These are phyloP conservation scores for Aspergillus alliaceus DNA, from an alignment of 2,329 filamentous ascomycete genomes.

Conservation along the genomic window DNA sequence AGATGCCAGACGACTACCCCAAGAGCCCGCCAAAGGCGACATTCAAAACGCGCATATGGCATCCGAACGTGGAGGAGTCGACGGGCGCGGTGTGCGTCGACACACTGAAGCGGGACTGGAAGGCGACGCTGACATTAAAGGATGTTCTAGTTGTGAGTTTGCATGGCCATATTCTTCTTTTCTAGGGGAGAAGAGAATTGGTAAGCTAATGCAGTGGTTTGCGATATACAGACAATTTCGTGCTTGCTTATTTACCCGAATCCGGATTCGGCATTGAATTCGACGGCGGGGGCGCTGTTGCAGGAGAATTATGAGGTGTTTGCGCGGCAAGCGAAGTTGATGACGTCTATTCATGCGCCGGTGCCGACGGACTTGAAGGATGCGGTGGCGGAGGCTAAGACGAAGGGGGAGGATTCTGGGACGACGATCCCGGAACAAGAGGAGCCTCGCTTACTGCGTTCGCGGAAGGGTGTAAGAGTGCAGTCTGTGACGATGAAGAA, in stretches of 20 bases:
- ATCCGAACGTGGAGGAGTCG: constrained; percentile 64
- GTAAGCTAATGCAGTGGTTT: no score
- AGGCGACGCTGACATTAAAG: constrained; percentile 55
- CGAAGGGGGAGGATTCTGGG: constrained; percentile 51
- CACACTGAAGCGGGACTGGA: constrained; percentile 65
- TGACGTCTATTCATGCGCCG: constrained; percentile 62
- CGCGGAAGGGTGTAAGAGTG: constrained; percentile 15
- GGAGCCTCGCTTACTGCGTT: constrained; percentile 13
- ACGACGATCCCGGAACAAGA: constrained; percentile 27
- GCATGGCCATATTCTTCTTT: not conserved
- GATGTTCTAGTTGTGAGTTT: constrained; percentile 55
- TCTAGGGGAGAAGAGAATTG: no score
- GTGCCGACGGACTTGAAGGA: constrained; percentile 48
- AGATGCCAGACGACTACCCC: constrained; percentile 59
- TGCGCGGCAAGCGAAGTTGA: constrained; percentile 57
- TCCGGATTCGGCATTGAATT: constrained; percentile 63
- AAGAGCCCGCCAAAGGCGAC: constrained; percentile 54
- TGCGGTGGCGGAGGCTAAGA: constrained; percentile 54
- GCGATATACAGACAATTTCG: constrained; percentile 53
- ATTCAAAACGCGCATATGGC: constrained; percentile 63
- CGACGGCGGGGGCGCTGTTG: constrained; percentile 58
- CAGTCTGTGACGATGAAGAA: constrained; percentile 35
- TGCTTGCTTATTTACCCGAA: constrained; percentile 65
- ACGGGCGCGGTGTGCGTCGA: constrained; percentile 64
- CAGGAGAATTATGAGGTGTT: constrained; percentile 61